Evolutionary conservation across 2,329 filamentous ascomycete genomes (phyloP).

Genomic region (Fusarium sp.): DNA sequence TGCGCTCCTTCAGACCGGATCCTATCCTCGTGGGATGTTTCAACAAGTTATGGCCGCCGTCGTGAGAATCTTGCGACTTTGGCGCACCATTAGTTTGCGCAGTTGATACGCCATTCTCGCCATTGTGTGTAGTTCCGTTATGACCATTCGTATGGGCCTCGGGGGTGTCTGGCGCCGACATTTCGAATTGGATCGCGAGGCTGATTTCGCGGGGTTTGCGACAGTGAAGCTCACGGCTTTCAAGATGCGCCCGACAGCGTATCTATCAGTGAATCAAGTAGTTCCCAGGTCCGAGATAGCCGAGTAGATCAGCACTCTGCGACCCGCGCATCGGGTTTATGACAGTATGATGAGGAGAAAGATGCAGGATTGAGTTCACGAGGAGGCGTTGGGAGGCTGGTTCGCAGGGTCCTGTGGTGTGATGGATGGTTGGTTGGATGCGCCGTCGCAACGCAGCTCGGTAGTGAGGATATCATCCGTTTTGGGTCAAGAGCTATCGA

Average conservation of each 20-base stretch:
- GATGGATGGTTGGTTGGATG: constrained; percentile 18
- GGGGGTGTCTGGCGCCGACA: constrained; percentile 30
- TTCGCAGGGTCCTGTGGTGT: constrained; percentile 33
- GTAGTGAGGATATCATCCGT: constrained; percentile 12
- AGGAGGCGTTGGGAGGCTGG: constrained; percentile 8
- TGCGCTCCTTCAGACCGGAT: constrained; percentile 41
- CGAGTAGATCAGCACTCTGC: neutral
- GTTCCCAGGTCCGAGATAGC: constrained; percentile 14
- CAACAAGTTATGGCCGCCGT: constrained; percentile 25
- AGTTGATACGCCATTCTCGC: constrained; percentile 11
- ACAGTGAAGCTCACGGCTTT: constrained; percentile 3
- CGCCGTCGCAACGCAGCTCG: constrained; percentile 28
- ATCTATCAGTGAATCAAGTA: neutral
- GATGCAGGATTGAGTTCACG: constrained; percentile 18
- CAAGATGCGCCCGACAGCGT: constrained; percentile 19
- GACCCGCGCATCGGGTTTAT: constrained; percentile 3
- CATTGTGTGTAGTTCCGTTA: constrained; percentile 6
- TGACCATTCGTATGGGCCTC: constrained; percentile 29
- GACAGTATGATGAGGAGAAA: constrained; percentile 1
- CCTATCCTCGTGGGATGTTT: constrained; percentile 21
- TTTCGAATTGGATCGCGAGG: constrained; percentile 18
- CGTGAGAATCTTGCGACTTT: constrained; percentile 6
- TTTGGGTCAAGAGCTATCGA: constrained; percentile 7
- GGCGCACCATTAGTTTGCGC: constrained; percentile 5
- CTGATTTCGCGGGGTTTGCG: neutral